Evolutionary conservation across 352 stramenopile genomes (phyloP).

Genomic region (Pythium aristosporum): DNA sequence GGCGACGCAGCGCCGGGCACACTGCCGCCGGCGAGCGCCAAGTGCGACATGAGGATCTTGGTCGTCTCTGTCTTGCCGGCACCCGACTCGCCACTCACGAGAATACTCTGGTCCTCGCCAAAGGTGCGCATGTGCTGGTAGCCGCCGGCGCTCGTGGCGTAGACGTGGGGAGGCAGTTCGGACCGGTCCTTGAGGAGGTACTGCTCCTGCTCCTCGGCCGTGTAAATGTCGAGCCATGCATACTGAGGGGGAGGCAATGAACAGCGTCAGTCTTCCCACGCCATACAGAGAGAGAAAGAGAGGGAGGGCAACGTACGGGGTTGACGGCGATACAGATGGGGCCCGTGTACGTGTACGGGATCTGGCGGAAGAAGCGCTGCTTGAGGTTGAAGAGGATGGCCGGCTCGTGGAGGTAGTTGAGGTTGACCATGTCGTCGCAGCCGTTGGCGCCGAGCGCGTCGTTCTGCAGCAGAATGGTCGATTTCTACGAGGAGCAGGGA

Average conservation of each 20-base stretch:
- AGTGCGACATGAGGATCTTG: slow-evolving; percentile 96
- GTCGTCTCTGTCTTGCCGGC: slow-evolving; percentile 95
- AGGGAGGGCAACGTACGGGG: slow-evolving; percentile 65
- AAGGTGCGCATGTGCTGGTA: slow-evolving; percentile 87
- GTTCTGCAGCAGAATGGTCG: slow-evolving; percentile 77
- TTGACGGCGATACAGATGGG: slow-evolving; percentile 98
- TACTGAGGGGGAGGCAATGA: slow-evolving; percentile 55
- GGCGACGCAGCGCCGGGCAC: slow-evolving; percentile 40
- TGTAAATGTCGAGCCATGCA: slow-evolving; percentile 91
- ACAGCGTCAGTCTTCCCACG: neutral
- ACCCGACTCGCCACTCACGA: slow-evolving; percentile 87
- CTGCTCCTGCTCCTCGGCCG: slow-evolving; percentile 65
- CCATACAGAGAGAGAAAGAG: neutral
- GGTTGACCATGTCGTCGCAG: slow-evolving; percentile 82
- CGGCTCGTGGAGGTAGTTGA: slow-evolving; percentile 91
- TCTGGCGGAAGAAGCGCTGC: slow-evolving; percentile 79
- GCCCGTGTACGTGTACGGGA: slow-evolving; percentile 96
- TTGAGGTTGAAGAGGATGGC: slow-evolving; percentile 92
- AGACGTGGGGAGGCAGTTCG: slow-evolving; percentile 80
- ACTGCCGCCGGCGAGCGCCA: slow-evolving; percentile 59
- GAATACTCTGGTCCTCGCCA: slow-evolving; percentile 79
- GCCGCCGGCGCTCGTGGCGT: slow-evolving; percentile 68
- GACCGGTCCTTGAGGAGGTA: slow-evolving; percentile 74
- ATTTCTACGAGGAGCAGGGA: slow-evolving; percentile 52
- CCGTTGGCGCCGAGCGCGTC: slow-evolving; percentile 46